A percentile compares a stretch with the other conserved stretches of the same genome.
Conservation (phyloP, 1,139 yeast species). For the Lodderomyces margitis region DNA sequence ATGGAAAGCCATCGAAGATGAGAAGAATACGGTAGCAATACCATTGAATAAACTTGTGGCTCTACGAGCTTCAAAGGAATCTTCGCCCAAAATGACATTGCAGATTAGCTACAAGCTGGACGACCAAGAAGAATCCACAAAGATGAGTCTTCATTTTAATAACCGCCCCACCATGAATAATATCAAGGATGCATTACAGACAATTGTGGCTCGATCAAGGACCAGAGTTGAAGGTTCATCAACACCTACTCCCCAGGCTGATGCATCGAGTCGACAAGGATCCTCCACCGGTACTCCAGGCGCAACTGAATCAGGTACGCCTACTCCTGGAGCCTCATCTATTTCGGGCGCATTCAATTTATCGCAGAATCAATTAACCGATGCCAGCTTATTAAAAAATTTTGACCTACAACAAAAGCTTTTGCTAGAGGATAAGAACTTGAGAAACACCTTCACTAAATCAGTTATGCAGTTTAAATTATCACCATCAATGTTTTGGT, state of each 20-base stretch:
- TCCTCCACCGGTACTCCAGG: constrained; percentile 3
- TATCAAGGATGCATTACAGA: constrained; percentile 67
- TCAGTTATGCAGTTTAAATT: constrained; percentile 80
- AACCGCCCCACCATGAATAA: constrained; percentile 75
- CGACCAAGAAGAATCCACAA: constrained; percentile 31
- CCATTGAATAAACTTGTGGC: constrained; percentile 54
- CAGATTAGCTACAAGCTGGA: constrained; percentile 47
- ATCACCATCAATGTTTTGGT: constrained; percentile 86
- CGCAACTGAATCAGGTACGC: constrained; percentile 9
- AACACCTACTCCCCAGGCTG: constrained; percentile 24
- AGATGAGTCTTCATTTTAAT: constrained; percentile 60
- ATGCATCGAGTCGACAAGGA: constrained; percentile 10
- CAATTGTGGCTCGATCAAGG: constrained; percentile 66
- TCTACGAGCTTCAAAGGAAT: constrained; percentile 73
- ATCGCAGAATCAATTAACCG: constrained; percentile 33
- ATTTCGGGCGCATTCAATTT: constrained; percentile 17
- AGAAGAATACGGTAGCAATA: constrained; percentile 46
- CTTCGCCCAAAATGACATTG: constrained; percentile 67
- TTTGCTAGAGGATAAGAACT: constrained; percentile 64
- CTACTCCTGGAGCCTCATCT: constrained; percentile 7
- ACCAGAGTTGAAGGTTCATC: constrained; percentile 22
- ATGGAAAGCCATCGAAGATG: constrained; percentile 68
- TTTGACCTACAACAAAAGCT: constrained; percentile 76
- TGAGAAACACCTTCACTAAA: constrained; percentile 79
- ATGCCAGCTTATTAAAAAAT: constrained; percentile 56